phyloP scores from a whole-genome alignment of 2,329 filamentous ascomycete species.

The Aureobasidium sp. region DNA sequence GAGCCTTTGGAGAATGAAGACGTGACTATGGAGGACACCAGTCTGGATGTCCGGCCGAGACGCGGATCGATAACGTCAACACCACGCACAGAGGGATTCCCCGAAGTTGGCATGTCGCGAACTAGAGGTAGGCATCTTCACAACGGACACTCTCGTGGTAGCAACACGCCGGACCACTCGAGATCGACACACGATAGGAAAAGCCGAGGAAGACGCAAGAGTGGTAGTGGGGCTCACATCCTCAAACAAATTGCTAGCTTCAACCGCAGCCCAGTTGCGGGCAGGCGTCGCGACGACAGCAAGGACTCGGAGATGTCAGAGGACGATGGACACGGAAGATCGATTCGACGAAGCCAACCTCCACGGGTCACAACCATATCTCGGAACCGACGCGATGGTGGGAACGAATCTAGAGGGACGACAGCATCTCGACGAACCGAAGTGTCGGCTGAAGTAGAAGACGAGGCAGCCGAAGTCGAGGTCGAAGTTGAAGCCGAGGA shows the following conservation, averaged over 20 bases:
- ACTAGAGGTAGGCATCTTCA: constrained; percentile 26
- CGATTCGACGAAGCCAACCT: constrained; percentile 21
- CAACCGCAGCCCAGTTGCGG: constrained; percentile 29
- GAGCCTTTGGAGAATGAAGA: constrained; percentile 43
- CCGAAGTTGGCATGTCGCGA: constrained; percentile 30
- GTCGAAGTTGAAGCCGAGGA: constrained; percentile 18
- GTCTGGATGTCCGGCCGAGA: constrained; percentile 23
- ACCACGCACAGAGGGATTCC: constrained; percentile 37
- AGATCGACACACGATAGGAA: constrained; percentile 20
- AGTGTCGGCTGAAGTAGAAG: constrained; percentile 13
- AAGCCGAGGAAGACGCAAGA: constrained; percentile 21
- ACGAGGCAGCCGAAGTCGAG: constrained; percentile 23
- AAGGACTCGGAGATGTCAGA: constrained; percentile 1
- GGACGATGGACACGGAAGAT: constrained; percentile 16
- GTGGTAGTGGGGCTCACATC: constrained; percentile 28
- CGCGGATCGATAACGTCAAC: constrained; percentile 41
- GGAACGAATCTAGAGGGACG: constrained; percentile 9
- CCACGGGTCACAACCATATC: constrained; percentile 26
- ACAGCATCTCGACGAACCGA: constrained; percentile 13
- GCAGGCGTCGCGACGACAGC: constrained; percentile 19
- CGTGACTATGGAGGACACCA: constrained; percentile 26
- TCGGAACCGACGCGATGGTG: constrained; percentile 15
- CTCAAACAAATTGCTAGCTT: constrained; percentile 32
- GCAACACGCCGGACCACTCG: constrained; percentile 25
- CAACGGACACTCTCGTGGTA: constrained; percentile 32